These are phyloP conservation scores for Phialophora tarda DNA, from an alignment of 2,329 filamentous ascomycete species.

Conservation along the genomic window DNA sequence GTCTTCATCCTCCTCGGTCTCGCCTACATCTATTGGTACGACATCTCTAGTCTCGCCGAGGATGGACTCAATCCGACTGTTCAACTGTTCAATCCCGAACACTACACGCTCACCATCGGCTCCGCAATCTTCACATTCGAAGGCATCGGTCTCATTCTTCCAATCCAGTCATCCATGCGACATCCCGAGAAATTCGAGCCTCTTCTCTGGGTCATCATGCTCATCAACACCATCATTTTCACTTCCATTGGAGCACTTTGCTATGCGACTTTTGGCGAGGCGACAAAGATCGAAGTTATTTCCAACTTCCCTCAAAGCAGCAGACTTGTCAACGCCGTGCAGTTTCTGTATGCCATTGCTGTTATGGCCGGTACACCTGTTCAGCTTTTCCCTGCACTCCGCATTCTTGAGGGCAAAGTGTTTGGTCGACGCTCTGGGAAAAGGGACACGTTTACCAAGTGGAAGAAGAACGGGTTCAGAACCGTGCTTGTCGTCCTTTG, in stretches of 20 bases:
- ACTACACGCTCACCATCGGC: constrained; percentile 73
- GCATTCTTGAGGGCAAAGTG: constrained; percentile 71
- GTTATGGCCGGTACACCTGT: constrained; percentile 76
- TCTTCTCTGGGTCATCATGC: constrained; percentile 72
- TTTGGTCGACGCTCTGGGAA: constrained; percentile 74
- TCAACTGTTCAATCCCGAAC: constrained; percentile 70
- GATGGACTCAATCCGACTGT: constrained; percentile 66
- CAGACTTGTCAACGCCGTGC: constrained; percentile 75
- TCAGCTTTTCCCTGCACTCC: constrained; percentile 74
- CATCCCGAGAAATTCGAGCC: constrained; percentile 69
- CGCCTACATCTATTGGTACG: constrained; percentile 75
- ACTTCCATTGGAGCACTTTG: constrained; percentile 74
- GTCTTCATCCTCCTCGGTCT: constrained; percentile 74
- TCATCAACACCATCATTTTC: constrained; percentile 74
- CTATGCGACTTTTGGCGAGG: constrained; percentile 73
- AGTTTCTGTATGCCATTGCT: constrained; percentile 74
- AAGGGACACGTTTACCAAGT: constrained; percentile 68
- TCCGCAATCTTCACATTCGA: constrained; percentile 80
- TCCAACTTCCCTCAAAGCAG: constrained; percentile 75
- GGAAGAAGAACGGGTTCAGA: constrained; percentile 75
- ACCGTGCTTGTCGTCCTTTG: constrained; percentile 63
- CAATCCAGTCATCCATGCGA: constrained; percentile 77
- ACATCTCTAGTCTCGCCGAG: constrained; percentile 62
- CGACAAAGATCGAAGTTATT: constrained; percentile 75
- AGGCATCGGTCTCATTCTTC: constrained; percentile 76